Evolutionary conservation across 306 rosid genomes (phyloP), one percentile per base, ranked within the genome.

Genomic region (Oemleria cerasiformis): DNA sequence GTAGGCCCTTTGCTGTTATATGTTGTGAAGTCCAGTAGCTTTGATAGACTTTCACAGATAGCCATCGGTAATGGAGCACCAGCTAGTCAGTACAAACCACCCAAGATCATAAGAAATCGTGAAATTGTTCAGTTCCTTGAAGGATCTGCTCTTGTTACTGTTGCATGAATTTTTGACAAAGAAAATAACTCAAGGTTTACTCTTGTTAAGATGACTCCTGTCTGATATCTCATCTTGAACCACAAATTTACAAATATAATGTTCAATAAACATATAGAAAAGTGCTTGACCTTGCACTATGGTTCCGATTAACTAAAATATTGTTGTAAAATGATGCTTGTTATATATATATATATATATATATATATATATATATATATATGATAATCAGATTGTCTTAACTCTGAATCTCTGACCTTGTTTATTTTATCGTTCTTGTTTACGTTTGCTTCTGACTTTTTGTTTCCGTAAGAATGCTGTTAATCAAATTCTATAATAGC

Each of bases 11-110:
- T 87, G 63, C 21, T 63, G 68, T 65, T 87, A 39, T 76, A 40
- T 41, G 49, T 85, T 59, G 40, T 90, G 34, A 83, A 75, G 68
- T 80, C 77, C 23, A 84, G 90, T 56, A 81, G 84, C 75, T 86
- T 85, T 79, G 80, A 79, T 58, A 53, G 77, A 36, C 76, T 86
- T 63, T 63, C 74, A 53, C 67, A 71, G 38, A 54, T 83, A 47
- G 96, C 86, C 65, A 68, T 89, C 58, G 75, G 73, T 60, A 85
- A 81, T 45, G 90, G 92, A 71, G 48, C 90, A 45, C 79, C 92
- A 20, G 88, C 92, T 48, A 76, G 87, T 78, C 92, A 81, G 70
- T 89, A 85, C 76, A 89, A 86, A 43, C 92, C 90, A 2, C 88
- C 90, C 30, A 89, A 83, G 87, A 83, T 89, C 66, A 74, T 90